Base-by-base conservation (phyloP, 2,329 filamentous ascomycete genomes). In the Ophiostoma himal-ulmi region DNA sequence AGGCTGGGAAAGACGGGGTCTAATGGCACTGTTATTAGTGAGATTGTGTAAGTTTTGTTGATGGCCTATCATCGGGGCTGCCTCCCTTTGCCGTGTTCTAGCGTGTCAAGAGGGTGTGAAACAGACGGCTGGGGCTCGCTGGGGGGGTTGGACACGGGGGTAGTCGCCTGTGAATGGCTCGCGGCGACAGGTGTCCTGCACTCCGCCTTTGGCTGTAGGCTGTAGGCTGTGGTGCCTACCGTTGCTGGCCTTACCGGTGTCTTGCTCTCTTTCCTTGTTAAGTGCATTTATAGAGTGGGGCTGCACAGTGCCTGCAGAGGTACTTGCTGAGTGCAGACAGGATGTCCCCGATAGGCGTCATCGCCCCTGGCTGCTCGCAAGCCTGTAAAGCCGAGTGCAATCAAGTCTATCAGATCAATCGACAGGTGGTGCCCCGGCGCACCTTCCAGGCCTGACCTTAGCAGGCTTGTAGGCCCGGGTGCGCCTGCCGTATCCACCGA, bases 41-140 rank as follows among this genome's bases (percentile, higher is more conserved):
- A 48, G 44, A 17, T 60, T 60, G 34, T 26, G 26, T 60, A 62
- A 62, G 57, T 17, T 17, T 62, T 62, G 57, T 34, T 62, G 22
- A 62, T 62, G 26, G 22, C 26, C 26, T 57, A 57, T 26, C 22
- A 57, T 26, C 52, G 22, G 44, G 44, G 52, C 52, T 4, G 52
- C 22, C 52, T 57, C 52, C 52, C 52, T 57, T 57, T 22, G 52
- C n/a, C 57, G 26, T 48, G 57, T 34, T 30, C 10, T 62, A 36
- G 57, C 57, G 57, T 34, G 57, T 62, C 57, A 3, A 62, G 26
- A 62, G 57, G 57, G 57, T 62, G 57, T 62, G 57, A 36, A 36
- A 26, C 57, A 22, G 8, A 34, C 54, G 52, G 52, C 52, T 57
- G 44, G 44, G 44, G 44, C 44, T 48, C 17, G 20, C 44, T 48